phyloP scores from a whole-genome alignment of 2,329 filamentous ascomycete species.

The Nectriaceae sp. region DNA sequence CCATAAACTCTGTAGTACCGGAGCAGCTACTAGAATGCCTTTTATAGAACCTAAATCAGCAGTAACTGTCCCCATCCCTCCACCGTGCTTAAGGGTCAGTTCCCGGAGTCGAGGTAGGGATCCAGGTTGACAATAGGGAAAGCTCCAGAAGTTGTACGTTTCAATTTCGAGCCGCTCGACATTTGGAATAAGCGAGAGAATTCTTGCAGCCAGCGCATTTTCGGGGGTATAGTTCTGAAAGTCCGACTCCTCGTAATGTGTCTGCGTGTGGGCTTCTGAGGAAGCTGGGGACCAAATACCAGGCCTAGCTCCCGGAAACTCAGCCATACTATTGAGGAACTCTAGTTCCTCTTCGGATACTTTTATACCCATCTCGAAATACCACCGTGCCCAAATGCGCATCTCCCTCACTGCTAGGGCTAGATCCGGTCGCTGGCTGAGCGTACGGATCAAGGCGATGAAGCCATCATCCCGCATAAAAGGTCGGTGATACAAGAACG shows the following conservation, averaged over 20 bases:
- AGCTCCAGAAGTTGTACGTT: not conserved
- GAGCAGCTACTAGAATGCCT: conserved; percentile 1
- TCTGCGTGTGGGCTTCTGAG: not conserved
- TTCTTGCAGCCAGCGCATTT: conserved; percentile 1
- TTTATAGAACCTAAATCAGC: not conserved
- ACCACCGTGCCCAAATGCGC: not conserved
- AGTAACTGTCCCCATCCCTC: not conserved
- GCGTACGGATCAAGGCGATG: not conserved
- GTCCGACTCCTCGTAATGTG: not conserved
- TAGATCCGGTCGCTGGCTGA: conserved; percentile 4
- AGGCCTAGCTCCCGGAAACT: too few species aligned
- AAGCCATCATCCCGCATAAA: not conserved
- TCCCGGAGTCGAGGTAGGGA: not conserved
- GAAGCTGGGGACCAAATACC: not conserved
- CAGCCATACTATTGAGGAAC: too few species aligned
- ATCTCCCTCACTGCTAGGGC: not conserved
- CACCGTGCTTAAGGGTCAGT: conserved; percentile 1
- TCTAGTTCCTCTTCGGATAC: not conserved
- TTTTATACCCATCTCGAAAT: not conserved
- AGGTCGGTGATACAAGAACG: not conserved
- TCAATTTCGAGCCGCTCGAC: not conserved
- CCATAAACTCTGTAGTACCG: not conserved
- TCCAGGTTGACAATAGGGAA: conserved; percentile 1
- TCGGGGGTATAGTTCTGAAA: not conserved
- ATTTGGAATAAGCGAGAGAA: conserved; percentile 1